Conservation (phyloP, 352 stramenopile species). For the Peronosclerospora sorghi region DNA sequence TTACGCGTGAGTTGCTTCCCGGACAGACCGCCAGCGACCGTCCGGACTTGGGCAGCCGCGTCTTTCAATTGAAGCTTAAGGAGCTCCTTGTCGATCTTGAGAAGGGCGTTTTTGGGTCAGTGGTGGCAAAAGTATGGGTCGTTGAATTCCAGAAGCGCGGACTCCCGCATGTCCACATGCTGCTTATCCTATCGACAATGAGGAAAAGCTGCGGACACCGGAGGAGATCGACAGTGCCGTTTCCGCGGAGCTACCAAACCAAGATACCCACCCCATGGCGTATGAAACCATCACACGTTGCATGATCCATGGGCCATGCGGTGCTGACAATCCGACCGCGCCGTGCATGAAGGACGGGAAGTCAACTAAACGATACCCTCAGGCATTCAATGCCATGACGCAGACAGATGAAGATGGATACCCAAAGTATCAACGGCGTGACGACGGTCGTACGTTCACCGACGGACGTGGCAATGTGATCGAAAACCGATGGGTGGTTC, state of each 20-base stretch:
- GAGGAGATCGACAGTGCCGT: not conserved
- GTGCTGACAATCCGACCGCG: not conserved
- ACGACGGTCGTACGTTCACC: not conserved
- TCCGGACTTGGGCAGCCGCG: too few relatives aligned
- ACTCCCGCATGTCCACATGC: not conserved
- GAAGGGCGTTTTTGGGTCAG: too few relatives aligned
- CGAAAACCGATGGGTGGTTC: not conserved
- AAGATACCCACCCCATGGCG: not conserved
- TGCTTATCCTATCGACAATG: not conserved
- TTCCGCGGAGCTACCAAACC: not conserved
- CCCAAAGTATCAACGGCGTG: not conserved
- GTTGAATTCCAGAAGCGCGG: conserved; percentile 1
- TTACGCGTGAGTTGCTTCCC: too few relatives aligned
- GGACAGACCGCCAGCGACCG: too few relatives aligned
- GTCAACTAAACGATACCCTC: not conserved
- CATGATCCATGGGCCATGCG: not conserved
- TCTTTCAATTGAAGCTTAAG: too few relatives aligned
- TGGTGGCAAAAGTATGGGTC: too few relatives aligned
- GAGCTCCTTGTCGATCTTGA: too few relatives aligned
- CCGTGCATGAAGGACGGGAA: not conserved
- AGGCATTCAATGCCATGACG: not conserved
- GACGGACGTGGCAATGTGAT: not conserved
- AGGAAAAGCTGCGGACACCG: not conserved
- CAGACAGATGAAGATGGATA: not conserved
- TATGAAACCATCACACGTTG: not conserved